Evolutionary conservation across 1,139 yeast species (phyloP).

Genomic region (Taiozyma sp.): DNA sequence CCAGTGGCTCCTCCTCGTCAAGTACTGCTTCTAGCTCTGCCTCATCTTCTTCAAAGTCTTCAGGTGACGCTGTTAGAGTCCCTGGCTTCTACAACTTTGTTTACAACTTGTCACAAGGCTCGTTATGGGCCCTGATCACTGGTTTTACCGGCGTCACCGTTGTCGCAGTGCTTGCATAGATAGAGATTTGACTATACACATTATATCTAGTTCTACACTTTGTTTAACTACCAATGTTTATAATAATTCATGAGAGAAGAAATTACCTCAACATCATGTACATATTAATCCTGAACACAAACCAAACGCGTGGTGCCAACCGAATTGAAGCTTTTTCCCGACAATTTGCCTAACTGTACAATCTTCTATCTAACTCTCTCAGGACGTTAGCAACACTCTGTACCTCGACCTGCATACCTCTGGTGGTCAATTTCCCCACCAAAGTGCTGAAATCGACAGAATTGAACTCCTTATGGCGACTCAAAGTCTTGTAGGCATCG

Average conservation of each 20-base stretch:
- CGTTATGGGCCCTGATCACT: conserved; percentile 4
- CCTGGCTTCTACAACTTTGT: conserved; percentile 17
- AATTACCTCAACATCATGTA: not conserved
- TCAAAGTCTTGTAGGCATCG: conserved; percentile 81
- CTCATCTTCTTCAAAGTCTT: conserved; percentile 13
- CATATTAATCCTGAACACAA: not conserved
- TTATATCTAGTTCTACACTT: not conserved
- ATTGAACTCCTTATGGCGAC: conserved; percentile 73
- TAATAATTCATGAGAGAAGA: not conserved
- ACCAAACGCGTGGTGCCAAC: not conserved
- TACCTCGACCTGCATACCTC: conserved; percentile 88
- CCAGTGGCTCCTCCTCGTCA: conserved; percentile 12
- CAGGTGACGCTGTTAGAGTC: conserved; percentile 12
- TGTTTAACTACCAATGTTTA: not conserved
- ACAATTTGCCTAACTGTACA: conserved; percentile 37
- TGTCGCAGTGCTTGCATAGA: conserved; percentile 7
- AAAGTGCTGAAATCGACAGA: conserved; percentile 69
- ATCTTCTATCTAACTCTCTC: conserved; percentile 70
- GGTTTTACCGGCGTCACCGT: conserved; percentile 5
- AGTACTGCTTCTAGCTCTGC: conserved; percentile 20
- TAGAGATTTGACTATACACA: not conserved
- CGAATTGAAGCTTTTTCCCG: not conserved
- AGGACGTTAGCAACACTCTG: conserved; percentile 80
- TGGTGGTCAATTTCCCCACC: conserved; percentile 71
- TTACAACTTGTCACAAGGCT: conserved; percentile 8